phyloP scores from a whole-genome alignment of 2,329 filamentous ascomycete genomes.

The Cordyceps militaris region DNA sequence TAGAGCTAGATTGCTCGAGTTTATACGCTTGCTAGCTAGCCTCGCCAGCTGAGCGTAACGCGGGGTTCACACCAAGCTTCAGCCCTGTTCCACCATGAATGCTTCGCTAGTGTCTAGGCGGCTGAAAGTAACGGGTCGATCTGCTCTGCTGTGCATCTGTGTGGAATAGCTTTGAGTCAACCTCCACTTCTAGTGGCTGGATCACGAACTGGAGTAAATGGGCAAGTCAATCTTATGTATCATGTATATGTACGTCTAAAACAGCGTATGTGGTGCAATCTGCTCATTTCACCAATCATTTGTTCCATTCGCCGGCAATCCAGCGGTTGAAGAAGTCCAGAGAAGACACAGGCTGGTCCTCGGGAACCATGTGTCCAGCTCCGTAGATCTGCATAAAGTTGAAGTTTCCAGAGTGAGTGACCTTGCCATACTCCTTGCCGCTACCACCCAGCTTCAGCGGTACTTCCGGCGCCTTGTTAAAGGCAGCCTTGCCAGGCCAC shows the following conservation, averaged over 20 bases:
- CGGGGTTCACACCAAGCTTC: conserved; percentile 2
- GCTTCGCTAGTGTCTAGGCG: neutral
- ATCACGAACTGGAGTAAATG: neutral
- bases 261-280: neutral
- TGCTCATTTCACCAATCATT: neutral
- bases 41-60: neutral
- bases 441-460: conserved; percentile 54
- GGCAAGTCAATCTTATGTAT: neutral
- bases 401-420: conserved; percentile 12
- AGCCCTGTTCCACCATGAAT: conserved; percentile 1
- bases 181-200: neutral
- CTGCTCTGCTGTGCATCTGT: no score
- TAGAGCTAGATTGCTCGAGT: no score
- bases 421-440: conserved; percentile 20
- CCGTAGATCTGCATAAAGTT: conserved; percentile 15
- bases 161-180: no score
- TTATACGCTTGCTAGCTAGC: neutral
- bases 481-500: conserved; percentile 81
- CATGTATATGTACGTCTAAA: conserved; percentile 1
- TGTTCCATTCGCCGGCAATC: conserved; percentile 15
- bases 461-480: conserved; percentile 62
- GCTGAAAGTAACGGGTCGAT: neutral
- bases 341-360: conserved; percentile 13
- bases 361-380: conserved; percentile 16
- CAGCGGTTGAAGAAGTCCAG: conserved; percentile 16